Evolutionary conservation across 139 green algal genomes (phyloP).

Genomic region (Medakamo hakoo): DNA sequence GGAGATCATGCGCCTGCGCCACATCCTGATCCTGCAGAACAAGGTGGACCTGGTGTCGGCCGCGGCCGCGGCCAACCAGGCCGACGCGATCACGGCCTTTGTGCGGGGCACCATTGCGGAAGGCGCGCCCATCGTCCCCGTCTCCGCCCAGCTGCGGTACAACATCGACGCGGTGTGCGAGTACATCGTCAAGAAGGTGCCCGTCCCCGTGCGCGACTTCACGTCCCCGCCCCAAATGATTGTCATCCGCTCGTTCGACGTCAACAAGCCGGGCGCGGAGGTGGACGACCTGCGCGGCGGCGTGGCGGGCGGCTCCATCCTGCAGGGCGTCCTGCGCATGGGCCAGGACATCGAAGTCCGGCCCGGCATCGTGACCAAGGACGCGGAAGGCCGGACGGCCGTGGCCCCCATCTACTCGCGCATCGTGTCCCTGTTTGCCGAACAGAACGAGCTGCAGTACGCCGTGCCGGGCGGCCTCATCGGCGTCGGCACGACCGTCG

Average conservation of each 20-base stretch:
- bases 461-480: slow-evolving; percentile 96
- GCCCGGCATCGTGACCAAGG: slow-evolving; percentile 95
- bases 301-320: slow-evolving; percentile 88
- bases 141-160: slow-evolving; percentile 98
- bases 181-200: slow-evolving; percentile 92
- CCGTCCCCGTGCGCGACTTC: slow-evolving; percentile 85
- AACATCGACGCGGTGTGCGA: slow-evolving; percentile 99
- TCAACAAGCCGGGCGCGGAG: slow-evolving; percentile 95
- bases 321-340: slow-evolving; percentile 85
- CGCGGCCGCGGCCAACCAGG: slow-evolving; percentile 73
- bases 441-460: slow-evolving; percentile 93
- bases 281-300: slow-evolving; percentile 94
- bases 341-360: slow-evolving; percentile 91
- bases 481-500: slow-evolving; percentile 94
- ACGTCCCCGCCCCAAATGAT: slow-evolving; percentile 93
- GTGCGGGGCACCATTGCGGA: slow-evolving; percentile 93
- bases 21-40: slow-evolving; percentile 92
- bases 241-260: slow-evolving; percentile 98
- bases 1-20: slow-evolving; percentile 94
- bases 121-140: slow-evolving; percentile 86
- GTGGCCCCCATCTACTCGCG: slow-evolving; percentile 91
- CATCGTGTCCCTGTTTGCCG: slow-evolving; percentile 92
- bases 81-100: slow-evolving; percentile 88
- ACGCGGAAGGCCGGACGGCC: slow-evolving; percentile 67
- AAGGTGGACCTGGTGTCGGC: slow-evolving; percentile 84